Percentiles rank a stretch among this genome's conserved stretches.
phyloP scores from a whole-genome alignment of 176 grass and related monocot species.

The Stipa capillata region DNA sequence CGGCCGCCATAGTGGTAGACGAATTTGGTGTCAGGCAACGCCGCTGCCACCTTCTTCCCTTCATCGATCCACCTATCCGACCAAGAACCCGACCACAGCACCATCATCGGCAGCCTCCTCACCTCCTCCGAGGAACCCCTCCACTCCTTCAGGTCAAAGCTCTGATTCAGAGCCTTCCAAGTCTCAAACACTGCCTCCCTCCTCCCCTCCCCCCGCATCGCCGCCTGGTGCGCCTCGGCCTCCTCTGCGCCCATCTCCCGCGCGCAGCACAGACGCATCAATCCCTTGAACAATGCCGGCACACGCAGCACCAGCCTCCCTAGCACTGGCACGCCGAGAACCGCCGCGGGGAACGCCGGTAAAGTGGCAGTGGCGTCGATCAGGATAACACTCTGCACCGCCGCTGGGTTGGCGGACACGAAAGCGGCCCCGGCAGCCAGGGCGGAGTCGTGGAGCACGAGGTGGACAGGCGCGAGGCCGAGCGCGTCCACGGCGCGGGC shows the following conservation, averaged over 20 bases:
- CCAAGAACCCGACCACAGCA: slow-evolving; percentile 83
- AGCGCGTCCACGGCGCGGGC: slow-evolving; percentile 40
- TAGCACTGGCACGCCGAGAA: slow-evolving; percentile 50
- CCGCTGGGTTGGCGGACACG: slow-evolving; percentile 28
- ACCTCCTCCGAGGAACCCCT: slow-evolving; percentile 27
- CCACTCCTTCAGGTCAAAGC: slow-evolving; percentile 78
- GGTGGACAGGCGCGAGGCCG: slow-evolving; percentile 44
- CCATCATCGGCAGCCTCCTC: slow-evolving; percentile 43
- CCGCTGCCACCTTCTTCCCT: slow-evolving; percentile 38
- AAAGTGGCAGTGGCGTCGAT: slow-evolving; percentile 37
- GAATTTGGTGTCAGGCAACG: slow-evolving; percentile 46
- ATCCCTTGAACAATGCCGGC: slow-evolving; percentile 41
- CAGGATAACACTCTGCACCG: slow-evolving; percentile 53
- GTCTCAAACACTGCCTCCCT: slow-evolving; percentile 36
- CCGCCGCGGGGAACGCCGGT: slow-evolving; percentile 62
- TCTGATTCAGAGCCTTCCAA: slow-evolving; percentile 64
- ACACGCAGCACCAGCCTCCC: slow-evolving; percentile 43
- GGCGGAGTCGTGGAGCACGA: slow-evolving; percentile 71
- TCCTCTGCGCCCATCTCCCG: slow-evolving; percentile 25
- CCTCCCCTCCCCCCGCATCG: slow-evolving; percentile 38
- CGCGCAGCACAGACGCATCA: slow-evolving; percentile 66
- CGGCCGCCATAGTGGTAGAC: slow-evolving; percentile 66
- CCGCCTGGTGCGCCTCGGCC: slow-evolving; percentile 42
- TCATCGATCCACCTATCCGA: slow-evolving; percentile 83
- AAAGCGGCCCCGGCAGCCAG: slow-evolving; percentile 44